Base-by-base conservation (phyloP, 345 rosid genomes). In the Aquilaria malaccensis region DNA sequence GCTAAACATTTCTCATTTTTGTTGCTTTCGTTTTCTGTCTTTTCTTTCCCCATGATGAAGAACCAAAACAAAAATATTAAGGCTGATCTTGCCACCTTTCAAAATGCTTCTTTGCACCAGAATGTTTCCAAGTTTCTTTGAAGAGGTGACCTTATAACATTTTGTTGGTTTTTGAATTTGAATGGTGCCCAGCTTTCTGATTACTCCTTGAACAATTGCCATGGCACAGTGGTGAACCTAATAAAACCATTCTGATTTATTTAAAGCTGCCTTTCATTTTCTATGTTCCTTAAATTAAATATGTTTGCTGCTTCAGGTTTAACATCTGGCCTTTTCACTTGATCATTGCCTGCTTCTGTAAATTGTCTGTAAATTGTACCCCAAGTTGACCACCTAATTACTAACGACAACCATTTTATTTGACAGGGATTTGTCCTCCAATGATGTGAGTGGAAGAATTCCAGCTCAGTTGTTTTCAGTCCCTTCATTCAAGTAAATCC, bases 391-490 rank as follows among this genome's bases (percentile, higher is more conserved):
- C 52, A 53, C 33, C 56, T 50, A 55, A 43, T 9, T 11, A 31
- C 60, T 49, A 14, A 54, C 67, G 46, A 58, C 10, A 37, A 45
- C 67, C 59, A 6, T 33, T 56, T 70, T 55, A 41, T 50, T 50
- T 71, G 32, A 45, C 83, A 89, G 98, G 77, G 98, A 92, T 76
- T 76, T 92, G 63, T 89, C 98, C 47, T 79, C 81, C 14, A 92
- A 87, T 64, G 71, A 82, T 57, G 60, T 89, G 67, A 73, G 65
- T 0, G 98, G 98, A 70, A 77, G 61, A 73, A 74, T 92, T 73
- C 97, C 97, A 4, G 9, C 33, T 46, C 75, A 68, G 37, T 80
- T 92, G 51, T 84, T 85, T 68, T 77, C 86, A 9, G 71, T 82
- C 56, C 83, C 86, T 32, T 76, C 67, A 50, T 86, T 88, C 79